These are phyloP conservation scores for Cylindricascospora bacillispora DNA, from an alignment of 1,139 yeast species.

Conservation along the genomic window DNA sequence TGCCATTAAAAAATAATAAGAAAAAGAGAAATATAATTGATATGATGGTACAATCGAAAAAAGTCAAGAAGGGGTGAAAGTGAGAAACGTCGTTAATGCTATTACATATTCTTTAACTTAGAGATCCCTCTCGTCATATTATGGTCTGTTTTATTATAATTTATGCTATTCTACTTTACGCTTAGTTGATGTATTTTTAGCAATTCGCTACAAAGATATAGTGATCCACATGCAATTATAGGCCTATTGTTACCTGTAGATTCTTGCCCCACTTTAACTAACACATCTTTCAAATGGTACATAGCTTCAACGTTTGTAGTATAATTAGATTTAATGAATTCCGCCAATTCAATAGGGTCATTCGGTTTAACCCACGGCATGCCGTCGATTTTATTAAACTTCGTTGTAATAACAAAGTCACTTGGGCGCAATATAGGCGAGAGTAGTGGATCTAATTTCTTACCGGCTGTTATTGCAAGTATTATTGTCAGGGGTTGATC, in stretches of 20 bases:
- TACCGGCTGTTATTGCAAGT: conserved; percentile 67
- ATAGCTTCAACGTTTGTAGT: conserved; percentile 21
- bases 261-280: neutral
- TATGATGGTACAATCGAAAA: conserved; percentile 4
- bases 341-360: conserved; percentile 29
- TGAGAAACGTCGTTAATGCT: too few species aligned
- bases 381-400: conserved; percentile 59
- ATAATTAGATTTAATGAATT: conserved; percentile 23
- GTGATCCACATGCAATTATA: conserved; percentile 63
- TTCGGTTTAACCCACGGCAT: conserved; percentile 84
- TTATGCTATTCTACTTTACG: too few species aligned
- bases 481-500: conserved; percentile 42
- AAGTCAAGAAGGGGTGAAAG: conserved; percentile 2
- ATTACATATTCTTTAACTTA: too few species aligned
- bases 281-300: conserved; percentile 1
- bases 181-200: conserved; percentile 29
- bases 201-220: conserved; percentile 63
- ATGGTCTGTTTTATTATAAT: too few species aligned
- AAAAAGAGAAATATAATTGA: conserved; percentile 6
- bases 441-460: conserved; percentile 42
- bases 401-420: conserved; percentile 51
- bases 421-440: conserved; percentile 34
- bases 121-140: too few species aligned
- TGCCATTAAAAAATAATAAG: too few species aligned
- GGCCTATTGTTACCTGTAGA: conserved; percentile 15